Conservation (phyloP, 2,329 filamentous ascomycete species). For the Byssochlamys sp. region DNA sequence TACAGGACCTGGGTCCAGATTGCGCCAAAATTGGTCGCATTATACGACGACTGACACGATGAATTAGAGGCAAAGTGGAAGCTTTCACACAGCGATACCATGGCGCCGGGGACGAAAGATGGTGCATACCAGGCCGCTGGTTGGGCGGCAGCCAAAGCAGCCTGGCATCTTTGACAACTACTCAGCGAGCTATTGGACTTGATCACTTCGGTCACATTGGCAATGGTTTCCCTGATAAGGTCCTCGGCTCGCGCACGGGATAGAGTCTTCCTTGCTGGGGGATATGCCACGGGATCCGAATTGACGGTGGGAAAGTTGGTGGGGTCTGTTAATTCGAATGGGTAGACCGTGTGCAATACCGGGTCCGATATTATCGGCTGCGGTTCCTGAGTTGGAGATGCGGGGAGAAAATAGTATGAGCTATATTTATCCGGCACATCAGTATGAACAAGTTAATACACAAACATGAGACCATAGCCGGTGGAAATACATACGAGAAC, state of each 20-base stretch:
- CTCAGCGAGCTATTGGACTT: conserved; percentile 27
- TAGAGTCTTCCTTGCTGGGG: conserved; percentile 39
- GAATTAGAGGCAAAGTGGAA: conserved; percentile 39
- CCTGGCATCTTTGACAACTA: conserved; percentile 47
- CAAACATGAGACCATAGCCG: background rate
- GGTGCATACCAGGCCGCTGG: conserved; percentile 43
- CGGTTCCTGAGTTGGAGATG: conserved; percentile 40
- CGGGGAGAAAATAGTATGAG: conserved; percentile 38
- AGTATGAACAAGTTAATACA: too few species aligned
- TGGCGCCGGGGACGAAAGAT: conserved; percentile 38
- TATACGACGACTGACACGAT: conserved; percentile 42
- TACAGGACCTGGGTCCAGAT: conserved; percentile 51
- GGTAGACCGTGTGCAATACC: conserved; percentile 46
- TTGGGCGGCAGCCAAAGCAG: conserved; percentile 43
- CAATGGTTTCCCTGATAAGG: conserved; percentile 32
- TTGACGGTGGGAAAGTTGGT: conserved; percentile 41
- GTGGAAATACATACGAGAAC: conserved; percentile 31
- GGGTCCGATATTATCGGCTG: conserved; percentile 47
- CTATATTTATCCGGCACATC: conserved; percentile 4
- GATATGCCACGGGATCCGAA: conserved; percentile 44
- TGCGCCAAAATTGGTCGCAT: conserved; percentile 41
- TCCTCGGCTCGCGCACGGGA: conserved; percentile 29
- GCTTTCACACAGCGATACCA: conserved; percentile 43
- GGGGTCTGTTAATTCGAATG: conserved; percentile 47
- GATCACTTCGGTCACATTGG: conserved; percentile 39